Conservation (phyloP, 176 grass and related monocot species). For the Secale cereale region DNA sequence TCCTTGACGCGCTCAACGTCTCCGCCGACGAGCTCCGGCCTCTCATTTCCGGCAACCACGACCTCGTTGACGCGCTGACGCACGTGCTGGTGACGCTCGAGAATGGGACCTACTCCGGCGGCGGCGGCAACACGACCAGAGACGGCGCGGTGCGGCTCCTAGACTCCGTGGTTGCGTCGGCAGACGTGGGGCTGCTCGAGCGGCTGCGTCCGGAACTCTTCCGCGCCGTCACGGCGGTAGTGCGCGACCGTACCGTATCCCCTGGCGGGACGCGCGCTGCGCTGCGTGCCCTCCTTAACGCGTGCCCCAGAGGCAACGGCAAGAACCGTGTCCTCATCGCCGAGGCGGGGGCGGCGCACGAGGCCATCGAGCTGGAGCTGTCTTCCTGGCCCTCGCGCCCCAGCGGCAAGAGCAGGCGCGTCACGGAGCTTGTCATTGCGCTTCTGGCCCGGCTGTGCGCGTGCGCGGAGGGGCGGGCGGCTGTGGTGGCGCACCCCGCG, state of each 20-base stretch:
- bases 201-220: constrained; percentile 31
- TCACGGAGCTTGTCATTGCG: constrained; percentile 42
- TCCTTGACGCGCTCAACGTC: constrained; percentile 30
- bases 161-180: constrained; percentile 1
- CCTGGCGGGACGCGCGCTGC: constrained; percentile 30
- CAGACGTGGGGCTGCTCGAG: neutral
- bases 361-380: constrained; percentile 43
- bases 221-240: constrained; percentile 21
- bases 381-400: neutral
- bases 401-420: neutral
- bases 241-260: constrained; percentile 25
- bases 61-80: constrained; percentile 31
- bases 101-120: neutral
- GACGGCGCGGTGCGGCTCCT: constrained; percentile 20
- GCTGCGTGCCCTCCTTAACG: constrained; percentile 15
- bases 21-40: constrained; percentile 14
- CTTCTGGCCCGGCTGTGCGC: constrained; percentile 43
- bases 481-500: constrained; percentile 40
- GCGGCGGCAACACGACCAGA: neutral
- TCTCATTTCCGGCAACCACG: neutral
- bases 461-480: constrained; percentile 53
- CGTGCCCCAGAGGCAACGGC: constrained; percentile 7
- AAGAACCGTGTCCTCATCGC: constrained; percentile 24
- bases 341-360: constrained; percentile 36
- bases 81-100: constrained; percentile 11